Evolutionary conservation across 2,329 filamentous ascomycete genomes (phyloP).

Genomic region (Grosmannia huntii): DNA sequence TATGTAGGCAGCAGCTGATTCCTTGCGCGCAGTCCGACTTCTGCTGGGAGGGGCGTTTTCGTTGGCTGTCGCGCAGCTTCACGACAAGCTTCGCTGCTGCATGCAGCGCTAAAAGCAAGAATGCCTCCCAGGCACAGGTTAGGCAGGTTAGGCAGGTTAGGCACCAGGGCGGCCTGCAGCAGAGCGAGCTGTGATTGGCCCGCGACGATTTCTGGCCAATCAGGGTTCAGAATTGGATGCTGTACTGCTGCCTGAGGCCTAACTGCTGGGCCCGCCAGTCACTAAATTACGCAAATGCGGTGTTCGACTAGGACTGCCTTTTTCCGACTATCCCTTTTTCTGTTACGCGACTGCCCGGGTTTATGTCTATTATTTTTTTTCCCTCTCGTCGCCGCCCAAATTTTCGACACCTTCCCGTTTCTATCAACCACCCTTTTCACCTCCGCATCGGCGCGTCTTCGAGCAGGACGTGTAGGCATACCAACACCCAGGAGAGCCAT

Average conservation of each 20-base stretch:
- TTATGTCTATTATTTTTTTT: not conserved
- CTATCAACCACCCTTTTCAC: not conserved
- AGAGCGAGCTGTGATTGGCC: not conserved
- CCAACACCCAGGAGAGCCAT: not conserved
- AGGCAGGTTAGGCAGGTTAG: not conserved
- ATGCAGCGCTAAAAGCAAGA: not conserved
- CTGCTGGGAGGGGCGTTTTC: not conserved
- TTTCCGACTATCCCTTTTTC: not conserved
- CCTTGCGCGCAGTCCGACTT: not conserved
- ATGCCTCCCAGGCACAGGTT: not conserved
- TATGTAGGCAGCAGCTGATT: not conserved
- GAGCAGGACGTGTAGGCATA: not conserved
- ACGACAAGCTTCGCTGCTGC: not conserved
- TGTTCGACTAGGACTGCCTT: too few relatives aligned
- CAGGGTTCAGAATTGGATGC: not conserved
- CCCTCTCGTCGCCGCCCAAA: slow-evolving; percentile 1
- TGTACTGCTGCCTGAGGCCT: not conserved
- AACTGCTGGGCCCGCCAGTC: not conserved
- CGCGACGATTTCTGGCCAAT: not conserved
- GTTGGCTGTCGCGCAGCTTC: not conserved
- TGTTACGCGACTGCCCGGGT: not conserved
- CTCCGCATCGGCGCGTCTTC: not conserved
- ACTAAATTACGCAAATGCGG: not conserved
- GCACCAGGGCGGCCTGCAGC: not conserved
- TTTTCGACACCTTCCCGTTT: not conserved